Conservation (phyloP, 306 rosid genomes). For the Citrullus amarus region DNA sequence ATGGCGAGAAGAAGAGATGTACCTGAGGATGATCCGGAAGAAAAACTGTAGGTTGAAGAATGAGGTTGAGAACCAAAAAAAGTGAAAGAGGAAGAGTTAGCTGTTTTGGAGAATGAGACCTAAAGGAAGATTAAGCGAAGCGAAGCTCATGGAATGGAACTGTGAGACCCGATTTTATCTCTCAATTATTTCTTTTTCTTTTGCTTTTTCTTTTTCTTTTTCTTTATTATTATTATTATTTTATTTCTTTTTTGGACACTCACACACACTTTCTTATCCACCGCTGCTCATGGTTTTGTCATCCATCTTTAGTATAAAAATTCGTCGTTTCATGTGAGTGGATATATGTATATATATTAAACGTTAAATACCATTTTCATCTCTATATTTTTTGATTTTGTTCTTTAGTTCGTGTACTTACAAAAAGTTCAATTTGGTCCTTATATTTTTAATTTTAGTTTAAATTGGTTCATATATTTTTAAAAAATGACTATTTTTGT, state of each 20-base stretch:
- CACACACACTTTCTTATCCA: background rate
- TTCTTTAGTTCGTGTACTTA: no score
- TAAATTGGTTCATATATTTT: no score
- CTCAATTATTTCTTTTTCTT: background rate
- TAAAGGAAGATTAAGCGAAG: background rate
- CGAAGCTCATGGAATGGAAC: background rate
- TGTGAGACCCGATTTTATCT: slow-evolving; percentile 5
- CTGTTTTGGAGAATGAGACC: background rate
- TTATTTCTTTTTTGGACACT: background rate
- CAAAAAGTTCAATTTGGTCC: no score
- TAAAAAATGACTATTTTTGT: no score
- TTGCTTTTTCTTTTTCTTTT: background rate
- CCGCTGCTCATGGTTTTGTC: background rate
- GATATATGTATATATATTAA: no score
- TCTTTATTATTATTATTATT: no score
- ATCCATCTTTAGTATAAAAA: background rate
- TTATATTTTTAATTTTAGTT: no score
- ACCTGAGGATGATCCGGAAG: background rate
- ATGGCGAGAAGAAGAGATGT: background rate
- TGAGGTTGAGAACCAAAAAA: background rate
- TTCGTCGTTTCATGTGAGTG: background rate
- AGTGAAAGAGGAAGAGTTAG: background rate
- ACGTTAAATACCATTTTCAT: no score
- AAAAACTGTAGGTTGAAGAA: background rate
- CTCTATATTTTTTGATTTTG: no score